Conservation (phyloP, 2,329 filamentous ascomycete species). For the Orbilia blumenaviensis region DNA sequence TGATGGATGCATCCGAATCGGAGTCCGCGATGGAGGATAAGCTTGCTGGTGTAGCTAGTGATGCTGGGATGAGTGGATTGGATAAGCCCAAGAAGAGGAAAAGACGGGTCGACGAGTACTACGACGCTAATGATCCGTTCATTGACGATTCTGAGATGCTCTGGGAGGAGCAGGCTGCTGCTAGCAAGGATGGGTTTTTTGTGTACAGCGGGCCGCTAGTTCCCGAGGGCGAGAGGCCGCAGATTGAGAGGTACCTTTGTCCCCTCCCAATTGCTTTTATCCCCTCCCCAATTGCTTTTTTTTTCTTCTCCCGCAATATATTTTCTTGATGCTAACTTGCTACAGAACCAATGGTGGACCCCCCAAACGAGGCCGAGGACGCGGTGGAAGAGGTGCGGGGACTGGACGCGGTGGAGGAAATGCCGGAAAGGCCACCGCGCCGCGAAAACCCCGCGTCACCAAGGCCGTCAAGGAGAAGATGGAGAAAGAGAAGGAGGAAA, state of each 20-base stretch:
- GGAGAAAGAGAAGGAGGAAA: constrained; percentile 81
- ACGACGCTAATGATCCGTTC: constrained; percentile 80
- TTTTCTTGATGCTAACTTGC: constrained; percentile 59
- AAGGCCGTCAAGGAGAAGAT: constrained; percentile 84
- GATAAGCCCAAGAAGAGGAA: constrained; percentile 75
- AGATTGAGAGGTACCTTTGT: constrained; percentile 68
- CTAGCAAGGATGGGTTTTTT: constrained; percentile 95
- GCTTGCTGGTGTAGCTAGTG: constrained; percentile 28
- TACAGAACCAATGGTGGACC: constrained; percentile 73
- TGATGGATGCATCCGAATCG: constrained; percentile 75
- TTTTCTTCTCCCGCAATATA: not conserved
- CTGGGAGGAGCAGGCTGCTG: constrained; percentile 94
- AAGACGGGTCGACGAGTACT: constrained; percentile 80
- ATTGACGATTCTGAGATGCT: constrained; percentile 92
- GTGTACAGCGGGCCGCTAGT: constrained; percentile 94
- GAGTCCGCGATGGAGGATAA: constrained; percentile 81
- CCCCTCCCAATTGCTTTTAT: not conserved
- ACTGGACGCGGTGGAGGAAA: constrained; percentile 63
- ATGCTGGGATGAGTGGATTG: constrained; percentile 73
- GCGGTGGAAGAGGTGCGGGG: constrained; percentile 66
- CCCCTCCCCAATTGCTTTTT: not conserved
- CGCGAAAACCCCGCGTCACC: constrained; percentile 83
- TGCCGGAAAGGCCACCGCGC: constrained; percentile 63
- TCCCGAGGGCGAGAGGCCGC: constrained; percentile 81
- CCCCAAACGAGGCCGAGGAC: constrained; percentile 66